Evolutionary conservation across 2,329 filamentous ascomycete species (phyloP), one percentile per base, ranked within the genome.

Genomic region (Dactylellina drechsleri): DNA sequence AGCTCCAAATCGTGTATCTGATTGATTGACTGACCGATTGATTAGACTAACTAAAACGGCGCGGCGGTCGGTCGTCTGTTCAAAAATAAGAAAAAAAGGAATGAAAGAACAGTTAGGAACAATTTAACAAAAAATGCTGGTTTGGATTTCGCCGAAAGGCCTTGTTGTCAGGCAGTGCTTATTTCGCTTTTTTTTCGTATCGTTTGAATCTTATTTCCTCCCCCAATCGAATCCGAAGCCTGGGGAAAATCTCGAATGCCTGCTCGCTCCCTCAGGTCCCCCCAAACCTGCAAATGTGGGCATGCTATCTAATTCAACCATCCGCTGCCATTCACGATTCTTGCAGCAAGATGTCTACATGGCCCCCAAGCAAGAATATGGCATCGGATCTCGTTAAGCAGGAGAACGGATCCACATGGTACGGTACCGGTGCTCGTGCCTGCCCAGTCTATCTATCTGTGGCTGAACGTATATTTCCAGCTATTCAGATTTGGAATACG

Each of bases 71-170:
- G 49, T 47, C 36, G 50, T 12, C 26, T 10, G 20, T 8, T 40
- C 10, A 31, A 31, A 53, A 45, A 47, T 4, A 36, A 36, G 5
- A 36, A 10, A 36, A 36, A 36, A 36, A 36, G 31, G 31, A 36
- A 36, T 4, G 10, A 36, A 36, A 7, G 31, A 36, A n/a, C 50
- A 54, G 64, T 64, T 74, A 74, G 64, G 71, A 75, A 68, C 58
- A 75, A 75, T 75, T 75, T 66, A 28, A 49, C 71, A 43, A 58
- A 12, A 15, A 57, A 20, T 0, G 31, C 49, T 68, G 71, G 71
- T 65, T 75, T 75, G 47, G 71, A 75, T 75, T 68, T 75, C 71
- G 64, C 71, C 71, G 71, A 65, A 75, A 67, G 43, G 13, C 31
- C 31, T 36, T 36, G 41, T 43, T 56, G 23, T 16, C 40, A 18